Percentiles rank a stretch among this genome's conserved stretches.
Evolutionary conservation across 768 basidiomycete genomes (phyloP).

Genomic region (Kwoniella pini): DNA sequence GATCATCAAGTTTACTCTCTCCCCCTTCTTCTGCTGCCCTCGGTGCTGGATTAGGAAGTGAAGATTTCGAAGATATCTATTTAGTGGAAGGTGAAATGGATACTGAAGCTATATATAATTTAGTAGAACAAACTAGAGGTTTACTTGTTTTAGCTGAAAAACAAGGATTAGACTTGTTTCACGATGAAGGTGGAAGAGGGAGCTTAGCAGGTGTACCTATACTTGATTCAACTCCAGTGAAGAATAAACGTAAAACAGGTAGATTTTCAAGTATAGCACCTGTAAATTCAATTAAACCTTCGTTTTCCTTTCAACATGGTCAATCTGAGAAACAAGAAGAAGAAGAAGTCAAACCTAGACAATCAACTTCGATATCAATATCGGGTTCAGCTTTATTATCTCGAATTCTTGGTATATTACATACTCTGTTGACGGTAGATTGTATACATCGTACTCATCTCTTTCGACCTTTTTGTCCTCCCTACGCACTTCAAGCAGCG

Average conservation of each 20-base stretch:
- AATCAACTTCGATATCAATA: constrained; percentile 4
- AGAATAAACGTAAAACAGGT: constrained; percentile 24
- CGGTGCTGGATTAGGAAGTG: constrained; percentile 16
- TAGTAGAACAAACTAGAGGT: constrained; percentile 38
- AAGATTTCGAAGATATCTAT: constrained; percentile 27
- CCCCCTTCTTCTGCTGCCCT: no score
- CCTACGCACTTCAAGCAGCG: constrained; percentile 72
- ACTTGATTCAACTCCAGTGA: constrained; percentile 12
- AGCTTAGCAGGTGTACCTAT: background rate
- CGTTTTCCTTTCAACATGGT: constrained; percentile 2
- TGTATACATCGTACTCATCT: constrained; percentile 66
- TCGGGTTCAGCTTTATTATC: constrained; percentile 56
- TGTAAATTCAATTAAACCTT: constrained; percentile 55
- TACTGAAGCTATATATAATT: constrained; percentile 25
- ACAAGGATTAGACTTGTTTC: constrained; percentile 36
- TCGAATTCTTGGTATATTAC: constrained; percentile 58
- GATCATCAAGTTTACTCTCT: constrained; percentile 6
- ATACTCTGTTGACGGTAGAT: constrained; percentile 64
- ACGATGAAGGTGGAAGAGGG: background rate
- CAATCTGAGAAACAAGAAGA: background rate
- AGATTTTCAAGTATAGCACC: constrained; percentile 55
- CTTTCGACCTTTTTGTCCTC: constrained; percentile 68
- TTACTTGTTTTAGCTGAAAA: constrained; percentile 35
- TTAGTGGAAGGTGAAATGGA: constrained; percentile 33
- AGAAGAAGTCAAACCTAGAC: constrained; percentile 8